Conservation (phyloP, 805 yeast genomes). For the Pichia cabralensis region DNA sequence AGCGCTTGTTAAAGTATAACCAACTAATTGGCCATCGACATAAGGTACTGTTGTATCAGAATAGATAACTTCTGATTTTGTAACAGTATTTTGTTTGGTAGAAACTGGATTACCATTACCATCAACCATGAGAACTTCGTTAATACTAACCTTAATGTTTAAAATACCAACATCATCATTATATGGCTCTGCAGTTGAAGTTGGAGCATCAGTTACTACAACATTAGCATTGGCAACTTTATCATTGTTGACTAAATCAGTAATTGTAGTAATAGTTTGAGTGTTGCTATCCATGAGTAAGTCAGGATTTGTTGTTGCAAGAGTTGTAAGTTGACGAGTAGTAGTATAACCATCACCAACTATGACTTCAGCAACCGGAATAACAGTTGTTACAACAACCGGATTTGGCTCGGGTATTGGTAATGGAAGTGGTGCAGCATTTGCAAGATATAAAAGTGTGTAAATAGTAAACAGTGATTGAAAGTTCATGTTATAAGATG, state of each 20-base stretch:
- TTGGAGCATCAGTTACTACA: neutral
- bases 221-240: neutral
- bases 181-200: neutral
- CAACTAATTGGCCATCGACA: neutral
- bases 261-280: neutral
- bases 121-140: neutral
- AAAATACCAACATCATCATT: neutral
- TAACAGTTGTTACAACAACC: constrained; percentile 1
- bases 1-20: too few relatives aligned
- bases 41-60: too few relatives aligned
- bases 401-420: constrained; percentile 4
- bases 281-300: neutral
- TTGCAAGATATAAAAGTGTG: neutral
- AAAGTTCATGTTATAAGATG: constrained; percentile 4
- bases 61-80: too few relatives aligned
- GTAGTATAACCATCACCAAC: constrained; percentile 14
- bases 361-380: constrained; percentile 24
- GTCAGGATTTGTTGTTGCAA: neutral
- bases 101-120: constrained; percentile 8
- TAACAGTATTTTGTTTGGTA: too few relatives aligned
- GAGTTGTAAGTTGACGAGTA: constrained; percentile 2
- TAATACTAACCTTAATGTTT: neutral
- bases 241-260: neutral
- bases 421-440: constrained; percentile 12
- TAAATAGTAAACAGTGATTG: constrained; percentile 3